phyloP scores from a whole-genome alignment of 306 rosid genomes.

The Abrus pulchellus region DNA sequence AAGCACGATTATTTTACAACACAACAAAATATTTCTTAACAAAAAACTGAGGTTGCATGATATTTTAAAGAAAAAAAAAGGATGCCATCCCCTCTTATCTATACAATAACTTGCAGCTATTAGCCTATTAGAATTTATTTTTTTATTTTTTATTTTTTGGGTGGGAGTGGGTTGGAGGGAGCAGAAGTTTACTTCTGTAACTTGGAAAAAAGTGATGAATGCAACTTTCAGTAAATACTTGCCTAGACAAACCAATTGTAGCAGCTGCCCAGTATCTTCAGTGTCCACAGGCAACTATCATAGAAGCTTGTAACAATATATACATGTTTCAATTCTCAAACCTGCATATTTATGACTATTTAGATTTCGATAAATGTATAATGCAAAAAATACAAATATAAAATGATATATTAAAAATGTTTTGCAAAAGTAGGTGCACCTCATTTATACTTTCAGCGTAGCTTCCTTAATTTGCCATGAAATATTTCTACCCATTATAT shows the following conservation, averaged over 20 bases:
- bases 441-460: constrained; percentile 7
- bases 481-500: not conserved
- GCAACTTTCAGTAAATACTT: constrained; percentile 11
- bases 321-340: constrained; percentile 53
- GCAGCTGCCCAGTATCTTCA: constrained; percentile 36
- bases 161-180: no score
- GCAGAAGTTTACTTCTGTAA: not conserved
- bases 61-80: not conserved
- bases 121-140: constrained; percentile 34
- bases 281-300: constrained; percentile 41
- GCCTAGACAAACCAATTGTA: constrained; percentile 33
- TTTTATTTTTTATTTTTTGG: not conserved
- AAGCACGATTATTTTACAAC: constrained; percentile 30
- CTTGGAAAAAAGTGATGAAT: not conserved
- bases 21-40: not conserved
- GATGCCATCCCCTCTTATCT: constrained; percentile 43
- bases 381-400: not conserved
- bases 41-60: constrained; percentile 39
- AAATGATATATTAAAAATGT: not conserved
- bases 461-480: not conserved
- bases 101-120: constrained; percentile 46
- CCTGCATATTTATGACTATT: constrained; percentile 53
- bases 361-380: constrained; percentile 36
- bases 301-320: constrained; percentile 47
- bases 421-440: constrained; percentile 16